Evolutionary conservation across 495 filamentous ascomycete genomes (phyloP), one percentile per base, ranked within the genome.

Genomic region (Penicillium riverlandense): DNA sequence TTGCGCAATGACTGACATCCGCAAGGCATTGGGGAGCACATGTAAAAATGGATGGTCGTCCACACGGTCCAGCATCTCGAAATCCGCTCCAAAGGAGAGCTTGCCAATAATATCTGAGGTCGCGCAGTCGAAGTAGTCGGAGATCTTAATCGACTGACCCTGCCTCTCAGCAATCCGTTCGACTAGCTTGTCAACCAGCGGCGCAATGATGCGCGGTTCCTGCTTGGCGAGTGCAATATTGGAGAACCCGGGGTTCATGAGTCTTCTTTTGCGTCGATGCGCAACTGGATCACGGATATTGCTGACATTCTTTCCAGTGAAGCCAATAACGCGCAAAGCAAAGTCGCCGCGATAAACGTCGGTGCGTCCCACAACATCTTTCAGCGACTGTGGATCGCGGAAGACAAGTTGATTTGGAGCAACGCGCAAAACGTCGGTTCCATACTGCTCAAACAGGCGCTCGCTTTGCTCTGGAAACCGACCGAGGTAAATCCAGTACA

Each of bases 321-420:
- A 16, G 15, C 15, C 15, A 16, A 16, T 16, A 16, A 16, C 15
- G 15, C 15, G 15, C 15, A 16, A 4, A 16, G 15, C 15, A 16
- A 16, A 16, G 15, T 16, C 15, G 1, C 15, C 15, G 15, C 15
- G 15, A 16, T 16, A 16, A 16, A 16, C 15, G 15, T 16, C 15
- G 15, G 15, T 16, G 15, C 15, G 15, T 16, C 15, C 15, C 15
- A 16, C 15, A 16, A 16, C 15, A 16, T 16, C 15, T 16, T 16
- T 16, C 74, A 28, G 67, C 52, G 11, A 67, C 70, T 41, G 72
- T 69, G 5, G 76, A 44, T 40, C 66, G 46, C 11, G 41, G 27
- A 11, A 57, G 15, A 16, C 15, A 16, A 16, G 15, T 16, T 16
- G 15, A 22, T 12, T 5, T 35, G 1, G 34, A 8, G 7, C 11